Percentiles rank a stretch among this genome's conserved stretches.
phyloP scores from a whole-genome alignment of 495 filamentous ascomycete genomes.

The Hyaloscypha bicolor region DNA sequence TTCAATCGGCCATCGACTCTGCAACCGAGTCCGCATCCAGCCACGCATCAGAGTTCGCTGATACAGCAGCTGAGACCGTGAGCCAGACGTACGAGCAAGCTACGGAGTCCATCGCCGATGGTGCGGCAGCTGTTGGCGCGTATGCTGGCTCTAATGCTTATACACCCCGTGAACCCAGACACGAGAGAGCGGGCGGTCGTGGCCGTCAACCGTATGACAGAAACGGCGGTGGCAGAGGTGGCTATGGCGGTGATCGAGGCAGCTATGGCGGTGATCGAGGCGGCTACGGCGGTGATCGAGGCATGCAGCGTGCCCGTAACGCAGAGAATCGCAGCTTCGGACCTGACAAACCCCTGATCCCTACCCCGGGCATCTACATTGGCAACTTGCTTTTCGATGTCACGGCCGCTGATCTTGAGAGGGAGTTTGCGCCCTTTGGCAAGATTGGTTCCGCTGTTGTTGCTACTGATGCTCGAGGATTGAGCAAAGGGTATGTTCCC shows the following conservation, averaged over 20 bases:
- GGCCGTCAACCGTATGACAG: background rate
- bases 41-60: background rate
- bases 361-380: constrained; percentile 59
- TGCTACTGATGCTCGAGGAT: constrained; percentile 68
- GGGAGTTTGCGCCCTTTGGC: constrained; percentile 69
- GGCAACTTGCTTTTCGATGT: constrained; percentile 89
- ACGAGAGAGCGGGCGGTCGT: constrained; percentile 4
- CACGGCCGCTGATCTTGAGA: constrained; percentile 67
- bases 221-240: constrained; percentile 6
- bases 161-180: background rate
- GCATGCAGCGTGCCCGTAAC: background rate
- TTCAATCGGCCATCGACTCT: constrained; percentile 18
- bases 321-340: background rate
- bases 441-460: constrained; percentile 56
- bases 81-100: background rate
- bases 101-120: constrained; percentile 2
- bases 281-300: background rate
- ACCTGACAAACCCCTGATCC: background rate
- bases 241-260: background rate
- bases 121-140: background rate
- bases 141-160: background rate
- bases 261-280: background rate
- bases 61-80: constrained; percentile 4
- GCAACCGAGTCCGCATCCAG: constrained; percentile 13
- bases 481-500: constrained; percentile 82